Conservation (phyloP, 2,329 filamentous ascomycete genomes). For the Penicillium psychrosexuale region DNA sequence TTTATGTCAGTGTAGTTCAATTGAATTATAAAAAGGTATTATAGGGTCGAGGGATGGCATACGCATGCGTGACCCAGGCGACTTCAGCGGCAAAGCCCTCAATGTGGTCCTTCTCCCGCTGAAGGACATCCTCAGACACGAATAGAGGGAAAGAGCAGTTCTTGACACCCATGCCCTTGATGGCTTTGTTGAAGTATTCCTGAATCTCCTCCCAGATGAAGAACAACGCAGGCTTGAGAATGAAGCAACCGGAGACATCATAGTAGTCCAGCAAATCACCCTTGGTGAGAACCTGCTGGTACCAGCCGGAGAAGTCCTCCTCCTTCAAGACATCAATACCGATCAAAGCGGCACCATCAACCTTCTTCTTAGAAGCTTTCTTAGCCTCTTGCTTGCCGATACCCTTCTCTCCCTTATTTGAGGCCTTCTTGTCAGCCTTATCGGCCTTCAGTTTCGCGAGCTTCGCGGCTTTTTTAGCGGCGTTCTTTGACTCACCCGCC, state of each 20-base stretch:
- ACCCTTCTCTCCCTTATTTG: constrained; percentile 32
- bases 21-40: neutral
- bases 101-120: constrained; percentile 88
- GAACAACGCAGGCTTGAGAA: constrained; percentile 72
- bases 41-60: constrained; percentile 17
- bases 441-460: constrained; percentile 43
- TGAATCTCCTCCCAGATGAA: constrained; percentile 68
- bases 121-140: constrained; percentile 82
- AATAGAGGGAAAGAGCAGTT: constrained; percentile 98
- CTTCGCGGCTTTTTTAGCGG: constrained; percentile 51
- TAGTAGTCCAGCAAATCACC: constrained; percentile 98
- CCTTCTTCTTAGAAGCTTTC: constrained; percentile 48
- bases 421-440: constrained; percentile 37
- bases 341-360: constrained; percentile 65
- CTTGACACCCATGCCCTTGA: constrained; percentile 87
- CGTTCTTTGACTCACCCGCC: constrained; percentile 38
- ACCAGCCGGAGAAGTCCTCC: constrained; percentile 90
- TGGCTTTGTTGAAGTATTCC: constrained; percentile 58
- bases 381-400: constrained; percentile 7
- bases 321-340: constrained; percentile 84
- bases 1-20: constrained; percentile 7
- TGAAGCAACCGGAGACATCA: constrained; percentile 95
- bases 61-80: constrained; percentile 53
- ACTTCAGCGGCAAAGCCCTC: constrained; percentile 88
- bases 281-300: constrained; percentile 96